Evolutionary conservation across 495 filamentous ascomycete species (phyloP), one percentile per base, ranked within the genome.

Genomic region (Recurvomyces mirabilis): DNA sequence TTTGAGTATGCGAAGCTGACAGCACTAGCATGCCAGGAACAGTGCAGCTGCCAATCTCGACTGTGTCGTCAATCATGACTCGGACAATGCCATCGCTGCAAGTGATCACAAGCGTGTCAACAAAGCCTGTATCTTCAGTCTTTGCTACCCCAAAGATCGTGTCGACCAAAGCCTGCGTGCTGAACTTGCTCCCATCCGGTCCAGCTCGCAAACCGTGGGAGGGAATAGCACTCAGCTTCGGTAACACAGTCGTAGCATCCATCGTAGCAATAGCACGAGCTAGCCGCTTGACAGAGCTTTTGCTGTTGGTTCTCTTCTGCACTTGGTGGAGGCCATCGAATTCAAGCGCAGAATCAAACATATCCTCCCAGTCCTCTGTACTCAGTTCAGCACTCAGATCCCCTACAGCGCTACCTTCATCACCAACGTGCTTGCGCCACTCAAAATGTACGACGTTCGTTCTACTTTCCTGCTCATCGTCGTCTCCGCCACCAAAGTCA

Each of bases 11-110:
- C 25, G 82, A 86, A 17, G 79, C 71, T 58, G 93, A 82, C 17
- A 61, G 47, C n/a, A 54, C 29, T 33, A 31, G 46, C 31, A 15
- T 35, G 6, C 37, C 42, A 21, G 77, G 55, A 5, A 21, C 22
- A 2, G 12, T 64, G 59, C 39, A 86, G 74, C 15, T 75, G 1
- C 91, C 87, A 43, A 94, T 82, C 42, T 84, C 70, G 53, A 95
- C 88, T 13, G 82, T 89, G 56, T 94, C 84, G 60, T 93, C 94
- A 40, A 94, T 85, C 43, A 81, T 82, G 22, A 94, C 63, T 51
- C 88, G 79, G 24, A 93, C 70, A n/a, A 67, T 74, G 22, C 87
- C 86, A 55, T 87, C 77, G 44, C 75, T 69, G n/a, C 79, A 82
- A 2, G 81, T 85, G 2, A 84, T 72, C 3, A 93, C 64, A 46